Evolutionary conservation across 768 basidiomycete genomes (phyloP).

Genomic region (Leccinellum rugosiceps): DNA sequence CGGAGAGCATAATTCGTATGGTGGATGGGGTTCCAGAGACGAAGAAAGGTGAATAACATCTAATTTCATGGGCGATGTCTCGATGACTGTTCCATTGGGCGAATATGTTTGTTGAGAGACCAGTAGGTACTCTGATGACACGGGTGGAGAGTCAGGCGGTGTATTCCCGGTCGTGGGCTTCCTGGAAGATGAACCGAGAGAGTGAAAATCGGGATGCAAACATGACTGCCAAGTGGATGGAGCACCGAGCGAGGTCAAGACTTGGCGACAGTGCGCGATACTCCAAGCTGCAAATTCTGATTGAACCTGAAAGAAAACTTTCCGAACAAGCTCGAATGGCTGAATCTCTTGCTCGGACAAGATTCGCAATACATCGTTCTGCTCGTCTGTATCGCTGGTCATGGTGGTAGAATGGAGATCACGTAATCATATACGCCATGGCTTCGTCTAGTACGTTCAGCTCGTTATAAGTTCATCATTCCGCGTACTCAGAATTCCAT

Average conservation of each 20-base stretch:
- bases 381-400: slow-evolving; percentile 7
- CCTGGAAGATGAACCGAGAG: background rate
- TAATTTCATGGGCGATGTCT: slow-evolving; percentile 11
- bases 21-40: slow-evolving; percentile 30
- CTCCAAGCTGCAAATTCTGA: slow-evolving; percentile 24
- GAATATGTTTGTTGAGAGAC: slow-evolving; percentile 16
- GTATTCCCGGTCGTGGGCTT: background rate
- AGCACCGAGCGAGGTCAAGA: slow-evolving; percentile 12
- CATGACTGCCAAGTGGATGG: slow-evolving; percentile 16
- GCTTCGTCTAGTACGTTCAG: slow-evolving; percentile 26
- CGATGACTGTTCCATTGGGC: slow-evolving; percentile 9
- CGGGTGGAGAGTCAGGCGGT: background rate
- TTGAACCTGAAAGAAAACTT: slow-evolving; percentile 21
- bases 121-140: background rate
- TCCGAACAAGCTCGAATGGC: slow-evolving; percentile 12
- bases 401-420: background rate
- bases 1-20: slow-evolving; percentile 60
- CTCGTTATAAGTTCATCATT: background rate
- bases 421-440: slow-evolving; percentile 14
- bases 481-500: background rate
- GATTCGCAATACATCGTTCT: slow-evolving; percentile 5
- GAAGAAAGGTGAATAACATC: slow-evolving; percentile 10
- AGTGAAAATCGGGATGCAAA: slow-evolving; percentile 11
- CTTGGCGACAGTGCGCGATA: slow-evolving; percentile 8
- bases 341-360: slow-evolving; percentile 1